phyloP scores from a whole-genome alignment of 2,329 filamentous ascomycete species.

The Paraphoma chrysanthemicola region DNA sequence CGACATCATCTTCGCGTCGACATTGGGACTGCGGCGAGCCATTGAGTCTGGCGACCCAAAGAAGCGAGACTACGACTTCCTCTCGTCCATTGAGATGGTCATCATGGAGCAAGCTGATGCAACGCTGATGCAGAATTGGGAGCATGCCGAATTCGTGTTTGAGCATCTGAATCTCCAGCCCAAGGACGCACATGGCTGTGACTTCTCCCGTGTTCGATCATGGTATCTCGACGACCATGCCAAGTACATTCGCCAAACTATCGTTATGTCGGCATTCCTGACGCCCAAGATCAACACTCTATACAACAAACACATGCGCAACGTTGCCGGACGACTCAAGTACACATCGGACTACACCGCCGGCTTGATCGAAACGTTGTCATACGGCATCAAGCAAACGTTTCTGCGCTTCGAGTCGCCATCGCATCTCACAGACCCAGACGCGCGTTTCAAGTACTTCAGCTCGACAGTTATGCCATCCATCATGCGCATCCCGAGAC shows the following conservation, averaged over 20 bases:
- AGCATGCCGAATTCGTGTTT: slow-evolving; percentile 91
- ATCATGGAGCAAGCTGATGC: slow-evolving; percentile 92
- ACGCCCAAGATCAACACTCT: slow-evolving; percentile 88
- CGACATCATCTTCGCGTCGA: slow-evolving; percentile 91
- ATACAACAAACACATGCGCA: slow-evolving; percentile 77
- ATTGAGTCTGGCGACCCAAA: slow-evolving; percentile 76
- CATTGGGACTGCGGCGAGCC: slow-evolving; percentile 86
- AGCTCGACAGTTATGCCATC: slow-evolving; percentile 79
- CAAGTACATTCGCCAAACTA: slow-evolving; percentile 81
- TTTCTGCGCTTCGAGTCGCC: slow-evolving; percentile 84
- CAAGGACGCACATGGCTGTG: slow-evolving; percentile 86
- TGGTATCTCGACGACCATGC: slow-evolving; percentile 95
- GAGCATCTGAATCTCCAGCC: slow-evolving; percentile 90
- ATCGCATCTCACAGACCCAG: slow-evolving; percentile 77
- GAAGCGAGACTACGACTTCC: slow-evolving; percentile 83
- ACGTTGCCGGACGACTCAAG: slow-evolving; percentile 80
- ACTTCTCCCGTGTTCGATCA: slow-evolving; percentile 86
- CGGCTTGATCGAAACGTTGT: slow-evolving; percentile 72
- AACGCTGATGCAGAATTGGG: slow-evolving; percentile 97
- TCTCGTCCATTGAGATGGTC: slow-evolving; percentile 91
- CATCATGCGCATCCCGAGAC: slow-evolving; percentile 72
- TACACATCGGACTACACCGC: slow-evolving; percentile 71
- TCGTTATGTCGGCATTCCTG: slow-evolving; percentile 81
- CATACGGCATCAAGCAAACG: slow-evolving; percentile 78
- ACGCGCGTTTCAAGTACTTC: slow-evolving; percentile 91